These are phyloP conservation scores for Salinomyces thailandicus DNA, from an alignment of 2,329 filamentous ascomycete species.

Conservation along the genomic window DNA sequence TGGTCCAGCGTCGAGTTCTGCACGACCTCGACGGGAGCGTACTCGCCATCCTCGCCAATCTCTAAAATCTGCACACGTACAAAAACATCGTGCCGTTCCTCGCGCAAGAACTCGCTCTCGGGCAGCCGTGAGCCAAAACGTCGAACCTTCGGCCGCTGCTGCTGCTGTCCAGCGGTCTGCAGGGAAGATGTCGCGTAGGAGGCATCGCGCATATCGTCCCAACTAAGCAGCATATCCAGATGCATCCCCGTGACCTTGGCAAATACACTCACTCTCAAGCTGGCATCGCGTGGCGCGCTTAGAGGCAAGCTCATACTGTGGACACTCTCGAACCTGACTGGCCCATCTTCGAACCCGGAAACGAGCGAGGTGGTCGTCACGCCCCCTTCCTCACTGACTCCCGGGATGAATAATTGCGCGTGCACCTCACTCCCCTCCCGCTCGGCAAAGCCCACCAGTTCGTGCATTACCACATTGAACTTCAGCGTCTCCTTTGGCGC, in stretches of 20 bases:
- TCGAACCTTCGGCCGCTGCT: conserved; percentile 40
- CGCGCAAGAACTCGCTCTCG: conserved; percentile 84
- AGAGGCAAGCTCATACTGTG: conserved; percentile 94
- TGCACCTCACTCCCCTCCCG: conserved; percentile 92
- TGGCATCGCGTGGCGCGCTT: conserved; percentile 61
- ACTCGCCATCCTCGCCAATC: conserved; percentile 81
- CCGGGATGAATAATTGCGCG: conserved; percentile 90
- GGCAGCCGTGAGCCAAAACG: conserved; percentile 54
- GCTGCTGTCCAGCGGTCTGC: conserved; percentile 26
- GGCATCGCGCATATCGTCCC: conserved; percentile 93
- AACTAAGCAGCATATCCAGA: conserved; percentile 91
- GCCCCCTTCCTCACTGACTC: conserved; percentile 75
- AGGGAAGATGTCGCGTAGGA: conserved; percentile 34
- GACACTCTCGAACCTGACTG: conserved; percentile 90
- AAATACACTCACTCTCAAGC: conserved; percentile 79
- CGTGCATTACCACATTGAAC: conserved; percentile 98
- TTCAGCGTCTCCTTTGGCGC: conserved; percentile 87
- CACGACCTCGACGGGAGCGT: conserved; percentile 83
- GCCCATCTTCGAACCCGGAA: conserved; percentile 81
- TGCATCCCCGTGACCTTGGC: conserved; percentile 87
- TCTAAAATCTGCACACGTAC: conserved; percentile 81
- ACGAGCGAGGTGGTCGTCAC: conserved; percentile 95
- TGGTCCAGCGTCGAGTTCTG: conserved; percentile 72
- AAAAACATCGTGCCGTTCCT: conserved; percentile 90
- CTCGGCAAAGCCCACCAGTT: conserved; percentile 88